Percentiles rank a stretch among this genome's conserved stretches.
These are phyloP conservation scores for Plasmodium vinckei DNA, from an alignment of 169 alveolate genomes.

Conservation along the genomic window DNA sequence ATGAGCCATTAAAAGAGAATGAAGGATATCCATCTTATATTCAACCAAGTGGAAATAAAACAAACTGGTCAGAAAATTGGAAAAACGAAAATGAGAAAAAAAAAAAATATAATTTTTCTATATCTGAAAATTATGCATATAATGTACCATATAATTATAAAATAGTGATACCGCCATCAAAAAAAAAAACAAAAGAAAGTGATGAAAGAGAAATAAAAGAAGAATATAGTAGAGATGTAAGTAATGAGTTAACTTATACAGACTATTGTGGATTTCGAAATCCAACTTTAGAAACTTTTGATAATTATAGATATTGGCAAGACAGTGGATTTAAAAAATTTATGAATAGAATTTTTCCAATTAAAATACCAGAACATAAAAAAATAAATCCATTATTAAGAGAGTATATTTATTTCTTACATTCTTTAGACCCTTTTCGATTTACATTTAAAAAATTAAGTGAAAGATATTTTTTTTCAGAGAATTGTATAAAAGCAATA, in stretches of 20 bases:
- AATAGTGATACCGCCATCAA: slow-evolving; percentile 50
- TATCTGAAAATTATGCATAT: slow-evolving; percentile 66
- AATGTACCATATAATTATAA: slow-evolving; percentile 70
- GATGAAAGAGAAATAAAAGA: slow-evolving; percentile 48
- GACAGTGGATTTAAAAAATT: slow-evolving; percentile 89
- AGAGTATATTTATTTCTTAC: slow-evolving; percentile 87
- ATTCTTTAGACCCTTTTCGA: slow-evolving; percentile 88
- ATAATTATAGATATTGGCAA: slow-evolving; percentile 88
- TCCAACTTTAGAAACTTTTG: slow-evolving; percentile 88
- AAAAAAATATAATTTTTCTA: slow-evolving; percentile 2
- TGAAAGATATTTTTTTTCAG: slow-evolving; percentile 83
- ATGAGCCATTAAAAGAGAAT: slow-evolving; percentile 31
- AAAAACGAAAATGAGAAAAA: slow-evolving; percentile 4
- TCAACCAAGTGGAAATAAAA: slow-evolving; percentile 51
- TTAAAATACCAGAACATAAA: slow-evolving; percentile 84
- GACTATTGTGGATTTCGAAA: slow-evolving; percentile 85
- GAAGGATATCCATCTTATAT: slow-evolving; percentile 52
- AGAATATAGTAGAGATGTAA: slow-evolving; percentile 83
- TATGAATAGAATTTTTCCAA: slow-evolving; percentile 87
- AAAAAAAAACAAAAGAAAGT: background rate
- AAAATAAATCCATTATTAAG: slow-evolving; percentile 87
- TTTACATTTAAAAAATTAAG: slow-evolving; percentile 85
- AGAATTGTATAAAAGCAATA: slow-evolving; percentile 20
- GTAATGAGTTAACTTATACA: slow-evolving; percentile 71
- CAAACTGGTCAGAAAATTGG: slow-evolving; percentile 46